Base-by-base conservation (phyloP, 73 alveolate species). In the Paramecium pentaurelia region DNA sequence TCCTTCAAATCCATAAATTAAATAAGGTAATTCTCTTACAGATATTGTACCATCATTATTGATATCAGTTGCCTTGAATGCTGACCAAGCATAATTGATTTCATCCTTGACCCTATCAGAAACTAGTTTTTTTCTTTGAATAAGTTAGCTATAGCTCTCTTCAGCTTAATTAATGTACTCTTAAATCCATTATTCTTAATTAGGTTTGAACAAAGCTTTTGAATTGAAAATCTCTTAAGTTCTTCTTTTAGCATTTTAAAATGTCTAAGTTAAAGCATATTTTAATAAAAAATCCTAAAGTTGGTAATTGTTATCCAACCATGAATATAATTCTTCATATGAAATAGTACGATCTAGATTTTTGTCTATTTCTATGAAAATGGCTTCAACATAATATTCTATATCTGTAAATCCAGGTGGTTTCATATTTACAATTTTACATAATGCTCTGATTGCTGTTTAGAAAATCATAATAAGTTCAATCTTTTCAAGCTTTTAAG, bases 1-100 rank as follows among this genome's bases (percentile, higher is more conserved):
- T 30, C 86, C 86, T 71, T 71, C 86, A 71, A 32, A 71, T n/a
- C 58, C 86, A 71, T 71, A 71, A 34, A 71, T 34, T 71, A 71
- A 71, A 16, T 71, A 71, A 8, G 86, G 86, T 30, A 71, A 71
- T 71, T 71, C 86, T 71, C 86, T 71, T 3, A 71, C 40, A n/a
- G 86, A 71, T 28, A 71, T 71, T 8, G 32, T 10, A 8, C 58
- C 47, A 71, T 71, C 86, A 71, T 71, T 71, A 71, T 71, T 71
- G 27, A 71, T 71, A 30, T 71, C 86, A n/a, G 86, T 71, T 2
- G 86, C 86, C 54, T 32, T 32, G n/a, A 71, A 71, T 1, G 58
- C 54, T 5, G 86, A 28, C 34, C 27, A 71, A 5, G 86, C 86
- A 71, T 10, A 71, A 32, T 71, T 71, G 8, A 71, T 32, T 71